phyloP scores from a whole-genome alignment of 345 rosid species.

The Populus davidiana region DNA sequence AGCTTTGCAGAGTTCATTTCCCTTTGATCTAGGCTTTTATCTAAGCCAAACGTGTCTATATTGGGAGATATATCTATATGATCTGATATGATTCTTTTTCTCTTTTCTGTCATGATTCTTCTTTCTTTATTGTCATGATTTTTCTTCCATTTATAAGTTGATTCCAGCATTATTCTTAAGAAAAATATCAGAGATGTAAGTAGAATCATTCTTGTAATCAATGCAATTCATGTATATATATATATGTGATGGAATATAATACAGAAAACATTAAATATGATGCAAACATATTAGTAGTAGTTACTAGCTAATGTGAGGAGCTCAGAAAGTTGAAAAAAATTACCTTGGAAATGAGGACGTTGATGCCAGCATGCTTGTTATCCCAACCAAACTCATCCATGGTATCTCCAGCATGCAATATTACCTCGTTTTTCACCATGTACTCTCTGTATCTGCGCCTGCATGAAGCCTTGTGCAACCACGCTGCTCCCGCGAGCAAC shows the following conservation, averaged over 20 bases:
- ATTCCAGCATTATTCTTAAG: too few relatives aligned
- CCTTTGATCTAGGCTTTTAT: conserved; percentile 21
- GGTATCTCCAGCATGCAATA: conserved; percentile 38
- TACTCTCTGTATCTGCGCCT: conserved; percentile 37
- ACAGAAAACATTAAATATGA: neutral
- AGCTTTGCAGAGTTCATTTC: neutral
- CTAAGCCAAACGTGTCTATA: neutral
- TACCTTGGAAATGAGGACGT: conserved; percentile 38
- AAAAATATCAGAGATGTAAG: too few relatives aligned
- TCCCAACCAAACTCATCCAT: conserved; percentile 40
- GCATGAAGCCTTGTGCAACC: conserved; percentile 38
- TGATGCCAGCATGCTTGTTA: conserved; percentile 38
- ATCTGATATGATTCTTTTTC: too few relatives aligned
- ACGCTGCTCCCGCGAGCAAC: conserved; percentile 34
- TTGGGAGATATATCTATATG: too few relatives aligned
- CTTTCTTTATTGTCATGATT: too few relatives aligned
- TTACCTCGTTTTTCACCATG: conserved; percentile 32
- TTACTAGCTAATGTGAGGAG: neutral
- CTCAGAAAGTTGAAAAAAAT: neutral
- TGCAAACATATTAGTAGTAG: too few relatives aligned
- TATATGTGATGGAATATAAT: too few relatives aligned
- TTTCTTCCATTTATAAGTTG: too few relatives aligned
- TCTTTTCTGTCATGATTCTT: too few relatives aligned
- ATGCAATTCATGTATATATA: too few relatives aligned
- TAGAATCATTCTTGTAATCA: too few relatives aligned